phyloP scores from a whole-genome alignment of 163 green algal species.

The Trebouxiophyceae sp. region DNA sequence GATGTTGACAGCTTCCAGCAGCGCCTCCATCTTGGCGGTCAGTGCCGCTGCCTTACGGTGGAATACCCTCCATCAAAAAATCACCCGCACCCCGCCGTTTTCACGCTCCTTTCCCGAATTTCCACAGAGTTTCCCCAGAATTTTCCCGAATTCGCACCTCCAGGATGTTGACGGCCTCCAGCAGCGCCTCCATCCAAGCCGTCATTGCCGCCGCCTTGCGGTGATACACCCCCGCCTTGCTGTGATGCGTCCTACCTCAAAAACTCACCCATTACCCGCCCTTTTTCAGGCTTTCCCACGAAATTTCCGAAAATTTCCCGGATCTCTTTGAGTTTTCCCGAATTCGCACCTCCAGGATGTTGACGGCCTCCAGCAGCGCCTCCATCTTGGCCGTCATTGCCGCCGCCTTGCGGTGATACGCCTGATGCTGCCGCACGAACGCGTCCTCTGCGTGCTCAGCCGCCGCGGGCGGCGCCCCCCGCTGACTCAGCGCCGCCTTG shows the following conservation, averaged over 20 bases:
- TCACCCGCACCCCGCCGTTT: background rate
- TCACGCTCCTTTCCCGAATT: too few relatives aligned
- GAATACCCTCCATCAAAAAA: background rate
- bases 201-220: conserved; percentile 4
- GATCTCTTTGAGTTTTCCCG: too few relatives aligned
- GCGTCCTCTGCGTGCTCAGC: conserved; percentile 28
- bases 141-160: too few relatives aligned
- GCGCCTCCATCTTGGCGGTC: conserved; percentile 10
- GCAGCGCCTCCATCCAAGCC: conserved; percentile 17
- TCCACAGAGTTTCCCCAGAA: too few relatives aligned
- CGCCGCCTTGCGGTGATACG: conserved; percentile 4
- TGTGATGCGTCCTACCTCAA: background rate
- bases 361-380: conserved; percentile 31
- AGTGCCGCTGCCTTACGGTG: conserved; percentile 9
- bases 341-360: conserved; percentile 29
- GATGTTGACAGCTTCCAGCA: conserved; percentile 29
- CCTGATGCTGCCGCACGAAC: conserved; percentile 18
- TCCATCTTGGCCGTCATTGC: conserved; percentile 4
- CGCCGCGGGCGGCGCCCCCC: conserved; percentile 4
- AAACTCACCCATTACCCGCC: background rate
- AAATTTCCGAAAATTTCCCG: too few relatives aligned
- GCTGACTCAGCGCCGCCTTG: conserved; percentile 6
- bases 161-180: conserved; percentile 26
- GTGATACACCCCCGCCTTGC: conserved; percentile 1
- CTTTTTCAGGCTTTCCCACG: too few relatives aligned